Conservation (phyloP, 2,329 filamentous ascomycete genomes). For the Ophiostoma fasciatum region DNA sequence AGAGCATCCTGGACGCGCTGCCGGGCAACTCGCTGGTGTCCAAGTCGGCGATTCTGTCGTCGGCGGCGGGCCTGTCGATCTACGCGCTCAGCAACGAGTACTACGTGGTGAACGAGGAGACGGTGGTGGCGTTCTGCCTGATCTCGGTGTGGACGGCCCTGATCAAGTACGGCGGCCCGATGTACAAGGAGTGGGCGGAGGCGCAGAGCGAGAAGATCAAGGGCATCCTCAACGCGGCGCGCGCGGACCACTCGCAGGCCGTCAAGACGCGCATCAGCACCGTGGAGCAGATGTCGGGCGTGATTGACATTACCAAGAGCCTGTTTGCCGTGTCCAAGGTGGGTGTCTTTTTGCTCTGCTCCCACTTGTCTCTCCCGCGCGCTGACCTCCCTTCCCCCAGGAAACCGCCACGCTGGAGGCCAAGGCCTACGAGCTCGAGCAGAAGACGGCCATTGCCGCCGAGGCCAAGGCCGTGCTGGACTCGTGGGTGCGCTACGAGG, state of each 20-base stretch:
- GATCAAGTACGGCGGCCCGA: constrained; percentile 84
- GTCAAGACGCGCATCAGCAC: constrained; percentile 89
- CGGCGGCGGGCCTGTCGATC: constrained; percentile 74
- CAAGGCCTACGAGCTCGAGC: constrained; percentile 92
- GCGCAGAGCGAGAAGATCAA: constrained; percentile 83
- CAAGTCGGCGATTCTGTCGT: constrained; percentile 95
- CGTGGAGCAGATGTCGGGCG: constrained; percentile 85
- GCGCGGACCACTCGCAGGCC: constrained; percentile 86
- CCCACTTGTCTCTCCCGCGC: neutral
- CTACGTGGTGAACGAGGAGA: constrained; percentile 99
- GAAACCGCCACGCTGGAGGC: constrained; percentile 96
- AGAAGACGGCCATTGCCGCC: constrained; percentile 77
- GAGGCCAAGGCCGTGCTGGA: constrained; percentile 95
- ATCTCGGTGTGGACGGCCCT: constrained; percentile 84
- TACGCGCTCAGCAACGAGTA: constrained; percentile 99
- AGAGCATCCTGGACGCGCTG: constrained; percentile 84
- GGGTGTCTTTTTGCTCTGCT: constrained; percentile 11
- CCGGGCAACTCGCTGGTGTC: constrained; percentile 85
- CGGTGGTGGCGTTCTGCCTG: constrained; percentile 83
- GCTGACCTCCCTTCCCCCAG: constrained; percentile 30
- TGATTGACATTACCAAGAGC: constrained; percentile 92
- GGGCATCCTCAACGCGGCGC: constrained; percentile 84
- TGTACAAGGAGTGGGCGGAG: constrained; percentile 87
- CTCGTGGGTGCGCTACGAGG: constrained; percentile 97
- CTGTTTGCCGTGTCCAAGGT: constrained; percentile 98